Evolutionary conservation across 108 stramenopile genomes (phyloP), one percentile per base, ranked within the genome.

Genomic region (Pseudonitzschia delicatissima): DNA sequence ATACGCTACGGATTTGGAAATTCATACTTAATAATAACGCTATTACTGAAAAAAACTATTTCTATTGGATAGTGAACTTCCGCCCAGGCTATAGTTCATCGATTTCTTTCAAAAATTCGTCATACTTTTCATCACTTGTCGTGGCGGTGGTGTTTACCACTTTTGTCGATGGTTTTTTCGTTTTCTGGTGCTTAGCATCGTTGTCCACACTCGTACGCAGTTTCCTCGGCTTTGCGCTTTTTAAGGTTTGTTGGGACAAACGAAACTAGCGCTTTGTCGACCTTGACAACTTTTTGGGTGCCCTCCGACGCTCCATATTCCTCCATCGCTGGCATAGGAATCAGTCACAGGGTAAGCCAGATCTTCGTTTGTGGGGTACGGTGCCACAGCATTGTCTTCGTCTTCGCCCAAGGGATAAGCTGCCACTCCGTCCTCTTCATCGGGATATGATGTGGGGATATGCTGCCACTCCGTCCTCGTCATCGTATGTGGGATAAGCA

Each of bases 191-290:
- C n/a, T 61, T 35, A 1, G 25, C 20, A 29, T 20, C 53, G 49
- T 42, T 45, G 4, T 2, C 11, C 17, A 7, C 44, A 35, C 17
- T 47, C 21, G 18, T 44, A 31, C 15, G 23, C 36, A 39, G 32
- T 26, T 66, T 49, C 9, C 28, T 64, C 35, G 27, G 7, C 28
- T n/a, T 71, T 75, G 57, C 68, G 58, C 50, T 76, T 76, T 20
- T 47, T 48, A 1, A 91, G 45, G 62, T 90, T 60, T 17, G 92
- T 72, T 12, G 92, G 92, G 20, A 93, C 42, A 36, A 93, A 79
- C 2, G 87, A 75, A 9, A 93, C 78, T 11, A 93, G 74, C 21
- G 62, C 87, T 52, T 82, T 87, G 64, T 93, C 92, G 0, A 83
- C 89, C 28, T 86, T 78, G 45, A 72, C 76, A 33, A 73, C 63